Percentiles rank a stretch among this genome's conserved stretches.
These are phyloP conservation scores for Quaeritorhiza haematococci DNA, from an alignment of 371 early-diverging fungal species.

Conservation along the genomic window DNA sequence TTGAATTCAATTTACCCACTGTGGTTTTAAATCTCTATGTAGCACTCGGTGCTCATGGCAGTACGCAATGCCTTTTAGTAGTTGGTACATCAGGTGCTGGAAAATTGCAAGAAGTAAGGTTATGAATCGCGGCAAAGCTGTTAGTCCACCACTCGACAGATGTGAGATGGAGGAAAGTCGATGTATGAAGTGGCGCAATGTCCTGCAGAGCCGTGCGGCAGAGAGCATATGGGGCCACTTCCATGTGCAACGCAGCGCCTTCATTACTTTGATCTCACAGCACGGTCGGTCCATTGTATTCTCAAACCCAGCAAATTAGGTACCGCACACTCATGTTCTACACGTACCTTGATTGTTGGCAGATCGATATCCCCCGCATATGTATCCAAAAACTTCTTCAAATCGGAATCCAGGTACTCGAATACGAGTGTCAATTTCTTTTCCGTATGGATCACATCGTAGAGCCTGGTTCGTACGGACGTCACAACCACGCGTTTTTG, in stretches of 20 bases:
- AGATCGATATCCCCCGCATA: constrained; percentile 27
- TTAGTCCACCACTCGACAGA: too few relatives aligned
- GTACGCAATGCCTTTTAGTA: constrained; percentile 84
- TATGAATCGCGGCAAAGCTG: too few relatives aligned
- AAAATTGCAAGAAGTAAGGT: too few relatives aligned
- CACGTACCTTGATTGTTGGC: constrained; percentile 32
- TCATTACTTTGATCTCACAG: too few relatives aligned
- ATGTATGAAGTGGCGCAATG: too few relatives aligned
- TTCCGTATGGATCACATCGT: constrained; percentile 98
- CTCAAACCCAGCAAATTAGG: constrained; percentile 9
- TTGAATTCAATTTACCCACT: constrained; percentile 24
- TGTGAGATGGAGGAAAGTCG: too few relatives aligned
- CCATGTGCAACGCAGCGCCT: too few relatives aligned
- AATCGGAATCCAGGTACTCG: constrained; percentile 97
- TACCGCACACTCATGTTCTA: background rate
- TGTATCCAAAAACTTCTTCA: constrained; percentile 84
- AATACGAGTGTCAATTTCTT: constrained; percentile 96
- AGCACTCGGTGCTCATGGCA: constrained; percentile 93
- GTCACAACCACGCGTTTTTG: background rate
- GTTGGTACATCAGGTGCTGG: constrained; percentile 75
- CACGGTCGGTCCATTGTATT: too few relatives aligned
- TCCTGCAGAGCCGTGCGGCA: too few relatives aligned
- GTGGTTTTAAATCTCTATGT: constrained; percentile 96
- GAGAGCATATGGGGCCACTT: too few relatives aligned
- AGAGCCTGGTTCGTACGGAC: constrained; percentile 49